Evolutionary conservation across 148 eudicot species (phyloP).

Genomic region (Silene uniflora): DNA sequence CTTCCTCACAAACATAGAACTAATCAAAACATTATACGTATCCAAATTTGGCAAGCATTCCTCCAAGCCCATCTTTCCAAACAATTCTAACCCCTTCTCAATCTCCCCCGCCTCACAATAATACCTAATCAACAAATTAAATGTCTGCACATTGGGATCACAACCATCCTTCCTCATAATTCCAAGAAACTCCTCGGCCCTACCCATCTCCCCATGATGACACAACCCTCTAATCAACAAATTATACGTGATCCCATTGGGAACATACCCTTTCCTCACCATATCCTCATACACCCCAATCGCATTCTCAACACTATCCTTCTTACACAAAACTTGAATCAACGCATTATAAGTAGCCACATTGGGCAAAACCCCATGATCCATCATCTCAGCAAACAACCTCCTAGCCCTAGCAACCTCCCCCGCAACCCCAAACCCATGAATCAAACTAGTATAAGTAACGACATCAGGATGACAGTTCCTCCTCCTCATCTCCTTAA

Average conservation of each 20-base stretch:
- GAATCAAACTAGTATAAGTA: slow-evolving; percentile 79
- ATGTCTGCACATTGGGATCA: slow-evolving; percentile 78
- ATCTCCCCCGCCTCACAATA: slow-evolving; percentile 81
- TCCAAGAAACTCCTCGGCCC: slow-evolving; percentile 53
- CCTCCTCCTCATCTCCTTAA: slow-evolving; percentile 81
- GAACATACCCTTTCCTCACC: slow-evolving; percentile 70
- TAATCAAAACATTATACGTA: slow-evolving; percentile 77
- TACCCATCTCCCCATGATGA: slow-evolving; percentile 63
- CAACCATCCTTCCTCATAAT: slow-evolving; percentile 74
- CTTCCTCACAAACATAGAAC: slow-evolving; percentile 74
- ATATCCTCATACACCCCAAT: slow-evolving; percentile 58
- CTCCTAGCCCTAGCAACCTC: slow-evolving; percentile 62
- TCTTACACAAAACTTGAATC: slow-evolving; percentile 88
- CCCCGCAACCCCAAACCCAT: slow-evolving; percentile 85
- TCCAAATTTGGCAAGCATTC: slow-evolving; percentile 86
- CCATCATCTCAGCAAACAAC: slow-evolving; percentile 74
- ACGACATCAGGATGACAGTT: slow-evolving; percentile 67
- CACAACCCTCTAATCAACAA: slow-evolving; percentile 79
- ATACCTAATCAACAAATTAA: slow-evolving; percentile 67
- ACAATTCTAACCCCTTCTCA: slow-evolving; percentile 74
- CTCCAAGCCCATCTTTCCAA: slow-evolving; percentile 57
- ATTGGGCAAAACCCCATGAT: slow-evolving; percentile 70
- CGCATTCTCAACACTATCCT: slow-evolving; percentile 72
- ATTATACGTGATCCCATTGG: slow-evolving; percentile 70
- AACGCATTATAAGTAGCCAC: slow-evolving; percentile 83